Evolutionary conservation across 352 stramenopile genomes (phyloP).

Genomic region (Globisporangium spiculum): DNA sequence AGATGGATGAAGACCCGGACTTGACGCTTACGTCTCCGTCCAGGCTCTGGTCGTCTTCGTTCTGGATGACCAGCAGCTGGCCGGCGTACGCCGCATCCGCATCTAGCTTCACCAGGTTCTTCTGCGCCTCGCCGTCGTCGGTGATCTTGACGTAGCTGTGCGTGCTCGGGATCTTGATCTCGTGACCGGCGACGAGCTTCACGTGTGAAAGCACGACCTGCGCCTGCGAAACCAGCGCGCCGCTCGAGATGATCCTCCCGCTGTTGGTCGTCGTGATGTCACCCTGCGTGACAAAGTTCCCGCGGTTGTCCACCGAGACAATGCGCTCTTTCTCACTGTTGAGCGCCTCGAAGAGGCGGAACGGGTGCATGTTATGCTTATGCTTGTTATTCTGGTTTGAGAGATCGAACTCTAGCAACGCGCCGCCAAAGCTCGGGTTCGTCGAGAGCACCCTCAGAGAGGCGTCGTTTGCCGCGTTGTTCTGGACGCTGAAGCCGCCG

Average conservation of each 20-base stretch:
- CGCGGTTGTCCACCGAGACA: conserved; percentile 49
- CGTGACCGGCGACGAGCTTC: conserved; percentile 32
- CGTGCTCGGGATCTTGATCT: conserved; percentile 48
- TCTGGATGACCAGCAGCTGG: conserved; percentile 74
- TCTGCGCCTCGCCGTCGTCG: conserved; percentile 32
- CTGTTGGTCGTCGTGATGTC: conserved; percentile 45
- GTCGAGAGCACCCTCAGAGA: conserved; percentile 41
- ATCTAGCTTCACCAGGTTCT: conserved; percentile 47
- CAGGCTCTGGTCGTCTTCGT: conserved; percentile 59
- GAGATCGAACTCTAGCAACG: conserved; percentile 48
- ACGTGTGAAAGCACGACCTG: conserved; percentile 52
- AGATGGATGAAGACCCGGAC: conserved; percentile 50
- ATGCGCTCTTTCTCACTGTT: conserved; percentile 14
- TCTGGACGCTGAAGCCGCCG: conserved; percentile 55
- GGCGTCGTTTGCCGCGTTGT: conserved; percentile 38
- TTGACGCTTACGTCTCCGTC: conserved; percentile 49
- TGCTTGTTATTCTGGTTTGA: conserved; percentile 21
- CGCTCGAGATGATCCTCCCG: conserved; percentile 47
- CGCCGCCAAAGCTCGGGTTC: conserved; percentile 49
- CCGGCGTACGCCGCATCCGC: conserved; percentile 36
- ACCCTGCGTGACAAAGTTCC: conserved; percentile 43
- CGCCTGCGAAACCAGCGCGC: conserved; percentile 46
- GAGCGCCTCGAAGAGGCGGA: conserved; percentile 48
- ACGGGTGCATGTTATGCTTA: conserved; percentile 25
- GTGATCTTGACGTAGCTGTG: conserved; percentile 74